Evolutionary conservation across 176 grass and related monocot genomes (phyloP).

Genomic region (Lolium perenne): DNA sequence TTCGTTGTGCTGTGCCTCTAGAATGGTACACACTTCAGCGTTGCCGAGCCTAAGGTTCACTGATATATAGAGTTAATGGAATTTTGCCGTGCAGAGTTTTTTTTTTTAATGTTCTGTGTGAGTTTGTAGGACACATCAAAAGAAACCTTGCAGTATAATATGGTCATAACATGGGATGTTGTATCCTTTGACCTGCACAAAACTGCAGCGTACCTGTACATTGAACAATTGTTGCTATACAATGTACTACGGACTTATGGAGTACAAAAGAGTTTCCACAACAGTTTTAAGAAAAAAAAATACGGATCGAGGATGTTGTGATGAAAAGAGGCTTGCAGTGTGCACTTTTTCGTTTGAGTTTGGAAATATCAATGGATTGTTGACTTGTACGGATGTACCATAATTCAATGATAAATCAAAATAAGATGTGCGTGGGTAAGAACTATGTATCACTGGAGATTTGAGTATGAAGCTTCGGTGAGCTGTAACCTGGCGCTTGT

Average conservation of each 20-base stretch:
- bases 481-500: no score
- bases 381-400: no score
- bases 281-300: no score
- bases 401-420: no score
- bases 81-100: neutral
- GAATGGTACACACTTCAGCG: neutral
- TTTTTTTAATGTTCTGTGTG: no score
- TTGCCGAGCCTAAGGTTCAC: neutral
- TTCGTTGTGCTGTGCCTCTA: constrained; percentile 2
- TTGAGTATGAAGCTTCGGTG: no score
- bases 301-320: neutral
- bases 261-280: neutral
- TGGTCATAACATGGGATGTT: no score
- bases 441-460: no score
- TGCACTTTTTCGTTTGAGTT: no score
- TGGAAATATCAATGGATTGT: no score
- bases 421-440: no score
- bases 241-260: neutral
- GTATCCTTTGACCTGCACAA: neutral
- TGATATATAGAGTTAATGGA: neutral
- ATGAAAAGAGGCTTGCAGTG: neutral
- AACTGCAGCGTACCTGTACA: neutral
- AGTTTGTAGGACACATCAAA: constrained; percentile 27
- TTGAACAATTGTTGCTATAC: neutral
- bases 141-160: neutral